Percentiles rank a stretch among this genome's conserved stretches.
phyloP scores from a whole-genome alignment of 2,329 filamentous ascomycete genomes.

The Beauveria australis region DNA sequence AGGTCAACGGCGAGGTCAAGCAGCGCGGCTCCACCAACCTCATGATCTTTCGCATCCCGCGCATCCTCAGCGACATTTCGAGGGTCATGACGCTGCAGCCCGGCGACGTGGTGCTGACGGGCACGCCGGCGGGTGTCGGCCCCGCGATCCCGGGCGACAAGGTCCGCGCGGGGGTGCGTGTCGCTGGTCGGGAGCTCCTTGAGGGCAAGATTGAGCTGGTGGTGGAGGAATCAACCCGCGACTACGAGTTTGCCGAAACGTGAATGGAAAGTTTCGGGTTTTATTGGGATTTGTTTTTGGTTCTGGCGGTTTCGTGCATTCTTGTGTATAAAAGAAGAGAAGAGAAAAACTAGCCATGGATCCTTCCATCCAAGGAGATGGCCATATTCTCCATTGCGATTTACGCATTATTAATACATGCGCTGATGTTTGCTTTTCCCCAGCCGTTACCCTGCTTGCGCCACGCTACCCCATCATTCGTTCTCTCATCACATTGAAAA shows the following conservation, averaged over 20 bases:
- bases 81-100: constrained; percentile 89
- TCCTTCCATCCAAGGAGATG: background rate
- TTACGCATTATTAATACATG: background rate
- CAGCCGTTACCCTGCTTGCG: background rate
- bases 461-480: background rate
- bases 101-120: constrained; percentile 91
- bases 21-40: constrained; percentile 86
- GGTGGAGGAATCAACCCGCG: constrained; percentile 69
- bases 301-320: background rate
- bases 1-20: constrained; percentile 68
- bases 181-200: constrained; percentile 73
- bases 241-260: constrained; percentile 71
- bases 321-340: background rate
- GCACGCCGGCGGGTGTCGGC: constrained; percentile 93
- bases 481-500: background rate
- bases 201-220: constrained; percentile 77
- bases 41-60: constrained; percentile 88
- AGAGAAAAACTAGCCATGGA: too few relatives aligned
- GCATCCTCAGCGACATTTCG: constrained; percentile 83
- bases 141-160: constrained; percentile 77
- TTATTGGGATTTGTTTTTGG: background rate
- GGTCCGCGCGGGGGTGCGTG: constrained; percentile 73
- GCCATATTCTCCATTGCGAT: background rate
- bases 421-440: background rate
- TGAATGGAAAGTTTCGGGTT: constrained; percentile 25